A percentile compares a stretch with the other conserved stretches of the same genome.
Conservation (phyloP, 306 rosid genomes). For the Rubus idaeus region DNA sequence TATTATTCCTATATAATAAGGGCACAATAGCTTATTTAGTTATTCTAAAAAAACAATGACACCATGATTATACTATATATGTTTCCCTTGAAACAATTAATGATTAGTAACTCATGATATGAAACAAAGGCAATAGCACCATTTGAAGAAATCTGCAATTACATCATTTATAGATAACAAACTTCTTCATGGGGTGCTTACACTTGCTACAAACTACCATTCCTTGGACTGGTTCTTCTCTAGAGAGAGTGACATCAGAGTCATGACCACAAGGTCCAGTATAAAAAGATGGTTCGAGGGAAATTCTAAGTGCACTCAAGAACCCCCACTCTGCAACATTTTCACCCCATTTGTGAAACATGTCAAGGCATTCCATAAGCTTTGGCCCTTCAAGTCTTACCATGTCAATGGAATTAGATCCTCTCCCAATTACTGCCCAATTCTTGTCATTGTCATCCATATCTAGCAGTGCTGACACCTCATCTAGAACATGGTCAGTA, state of each 20-base stretch:
- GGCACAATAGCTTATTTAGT: no score
- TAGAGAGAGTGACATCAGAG: conserved; percentile 28
- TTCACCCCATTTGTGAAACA: conserved; percentile 26
- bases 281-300: conserved; percentile 28
- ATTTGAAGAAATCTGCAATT: not conserved
- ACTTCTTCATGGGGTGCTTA: conserved; percentile 50
- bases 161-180: conserved; percentile 33
- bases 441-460: conserved; percentile 31
- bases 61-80: no score
- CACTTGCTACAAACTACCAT: conserved; percentile 46
- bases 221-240: conserved; percentile 26
- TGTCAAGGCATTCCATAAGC: conserved; percentile 36
- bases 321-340: conserved; percentile 34
- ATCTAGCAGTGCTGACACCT: conserved; percentile 45
- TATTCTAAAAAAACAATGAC: no score
- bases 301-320: conserved; percentile 29
- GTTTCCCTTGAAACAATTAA: no score
- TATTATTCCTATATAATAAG: no score
- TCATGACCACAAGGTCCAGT: conserved; percentile 41
- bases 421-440: conserved; percentile 60
- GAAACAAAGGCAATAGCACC: no score
- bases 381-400: conserved; percentile 42
- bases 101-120: no score
- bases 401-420: conserved; percentile 32
- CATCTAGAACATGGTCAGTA: conserved; percentile 35